Conservation (phyloP, 192 early-diverging fungal species). For the Coemansia sp. region DNA sequence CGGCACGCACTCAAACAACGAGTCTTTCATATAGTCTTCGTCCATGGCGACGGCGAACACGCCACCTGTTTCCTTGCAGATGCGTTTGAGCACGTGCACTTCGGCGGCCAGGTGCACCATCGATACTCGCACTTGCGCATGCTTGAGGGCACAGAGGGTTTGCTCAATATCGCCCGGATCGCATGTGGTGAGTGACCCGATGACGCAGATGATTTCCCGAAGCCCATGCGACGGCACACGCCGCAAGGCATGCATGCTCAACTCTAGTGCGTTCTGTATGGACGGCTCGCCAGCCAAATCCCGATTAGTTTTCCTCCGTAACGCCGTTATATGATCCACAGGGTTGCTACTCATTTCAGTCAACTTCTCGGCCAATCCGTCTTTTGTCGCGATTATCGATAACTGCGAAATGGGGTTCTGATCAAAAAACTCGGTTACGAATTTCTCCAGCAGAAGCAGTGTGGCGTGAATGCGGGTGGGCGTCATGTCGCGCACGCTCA, state of each 20-base stretch:
- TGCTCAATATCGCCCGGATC: conserved; percentile 90
- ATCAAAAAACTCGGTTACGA: conserved; percentile 88
- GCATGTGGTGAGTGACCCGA: conserved; percentile 86
- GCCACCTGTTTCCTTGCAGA: conserved; percentile 78
- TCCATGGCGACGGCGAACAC: conserved; percentile 80
- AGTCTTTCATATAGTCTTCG: conserved; percentile 78
- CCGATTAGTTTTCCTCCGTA: conserved; percentile 64
- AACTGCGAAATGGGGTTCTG: conserved; percentile 94
- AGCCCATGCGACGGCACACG: conserved; percentile 90
- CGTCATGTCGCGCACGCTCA: conserved; percentile 82
- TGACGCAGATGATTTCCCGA: conserved; percentile 83
- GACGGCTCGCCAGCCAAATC: conserved; percentile 85
- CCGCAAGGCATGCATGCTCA: conserved; percentile 71
- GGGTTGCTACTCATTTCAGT: conserved; percentile 87
- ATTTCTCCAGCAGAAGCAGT: conserved; percentile 64
- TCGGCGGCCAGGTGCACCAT: conserved; percentile 90
- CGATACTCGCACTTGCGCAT: conserved; percentile 75
- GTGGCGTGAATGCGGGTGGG: conserved; percentile 80
- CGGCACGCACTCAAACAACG: conserved; percentile 80
- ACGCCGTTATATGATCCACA: conserved; percentile 71
- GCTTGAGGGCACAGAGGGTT: conserved; percentile 68
- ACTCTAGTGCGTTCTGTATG: conserved; percentile 87
- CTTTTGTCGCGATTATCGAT: conserved; percentile 76
- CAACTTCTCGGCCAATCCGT: conserved; percentile 82
- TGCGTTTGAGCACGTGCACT: conserved; percentile 74